phyloP scores from a whole-genome alignment of 2,329 filamentous ascomycete genomes.

The Teratosphaeria destructans region DNA sequence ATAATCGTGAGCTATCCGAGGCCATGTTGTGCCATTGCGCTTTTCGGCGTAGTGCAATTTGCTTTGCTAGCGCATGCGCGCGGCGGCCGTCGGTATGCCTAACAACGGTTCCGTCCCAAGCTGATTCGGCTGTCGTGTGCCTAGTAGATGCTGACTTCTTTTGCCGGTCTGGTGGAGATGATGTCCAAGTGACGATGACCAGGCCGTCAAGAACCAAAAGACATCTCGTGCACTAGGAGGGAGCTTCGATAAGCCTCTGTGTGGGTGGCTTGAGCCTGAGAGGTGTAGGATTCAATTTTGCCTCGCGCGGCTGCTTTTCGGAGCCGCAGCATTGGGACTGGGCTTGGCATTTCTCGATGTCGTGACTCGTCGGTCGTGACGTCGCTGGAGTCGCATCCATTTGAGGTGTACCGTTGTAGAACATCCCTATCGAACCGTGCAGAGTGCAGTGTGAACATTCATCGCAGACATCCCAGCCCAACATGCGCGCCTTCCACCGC shows the following conservation, averaged over 20 bases:
- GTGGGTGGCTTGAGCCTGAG: neutral
- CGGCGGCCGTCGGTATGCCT: neutral
- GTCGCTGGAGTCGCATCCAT: neutral
- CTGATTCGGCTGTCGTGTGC: neutral
- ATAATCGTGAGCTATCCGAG: neutral
- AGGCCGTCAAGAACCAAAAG: neutral
- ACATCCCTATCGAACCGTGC: neutral
- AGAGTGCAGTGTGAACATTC: neutral
- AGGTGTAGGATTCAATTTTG: neutral
- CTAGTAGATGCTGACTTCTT: neutral
- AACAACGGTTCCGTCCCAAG: neutral
- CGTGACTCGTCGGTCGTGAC: neutral
- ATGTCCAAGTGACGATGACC: neutral
- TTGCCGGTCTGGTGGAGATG: neutral
- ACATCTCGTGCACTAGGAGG: neutral
- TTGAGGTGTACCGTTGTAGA: neutral
- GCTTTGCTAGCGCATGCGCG: neutral
- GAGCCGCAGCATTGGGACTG: neutral
- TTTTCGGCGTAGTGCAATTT: neutral
- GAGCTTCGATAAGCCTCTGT: neutral
- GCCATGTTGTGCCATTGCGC: neutral
- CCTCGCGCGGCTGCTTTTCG: neutral
- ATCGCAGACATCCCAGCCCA: neutral
- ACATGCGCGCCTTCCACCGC: conserved; percentile 16
- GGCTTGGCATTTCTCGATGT: neutral